Percentiles rank a stretch among this genome's conserved stretches.
Evolutionary conservation across 1,284 basidiomycete species (phyloP).

Genomic region (Rhodotorula sp.): DNA sequence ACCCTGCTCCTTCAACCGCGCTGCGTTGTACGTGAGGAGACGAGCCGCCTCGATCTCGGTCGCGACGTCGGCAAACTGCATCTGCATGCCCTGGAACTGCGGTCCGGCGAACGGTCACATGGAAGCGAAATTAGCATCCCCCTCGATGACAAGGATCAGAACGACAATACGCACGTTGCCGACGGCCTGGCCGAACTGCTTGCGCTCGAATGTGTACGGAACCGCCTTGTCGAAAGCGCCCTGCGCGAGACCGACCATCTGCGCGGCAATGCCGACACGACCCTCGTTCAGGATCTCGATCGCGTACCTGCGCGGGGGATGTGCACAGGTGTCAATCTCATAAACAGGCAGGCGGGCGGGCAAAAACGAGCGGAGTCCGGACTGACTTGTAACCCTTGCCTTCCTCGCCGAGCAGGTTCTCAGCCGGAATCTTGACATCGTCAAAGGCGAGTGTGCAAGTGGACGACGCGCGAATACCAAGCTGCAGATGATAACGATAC

Average conservation of each 20-base stretch:
- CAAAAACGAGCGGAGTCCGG: background rate
- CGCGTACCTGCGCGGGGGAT: constrained; percentile 53
- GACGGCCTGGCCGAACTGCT: constrained; percentile 89
- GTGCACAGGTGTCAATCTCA: too few species aligned
- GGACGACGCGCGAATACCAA: constrained; percentile 94
- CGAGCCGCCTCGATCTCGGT: constrained; percentile 78
- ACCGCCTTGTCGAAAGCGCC: constrained; percentile 93
- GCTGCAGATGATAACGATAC: constrained; percentile 46
- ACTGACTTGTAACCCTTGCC: constrained; percentile 89
- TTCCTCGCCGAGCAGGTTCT: constrained; percentile 89
- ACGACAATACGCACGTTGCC: constrained; percentile 54
- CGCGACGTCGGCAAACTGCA: constrained; percentile 75
- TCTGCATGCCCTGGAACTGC: constrained; percentile 91
- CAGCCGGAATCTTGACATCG: constrained; percentile 84
- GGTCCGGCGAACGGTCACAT: too few species aligned
- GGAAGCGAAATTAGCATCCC: background rate
- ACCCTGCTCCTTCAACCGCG: constrained; percentile 82
- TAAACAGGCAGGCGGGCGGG: too few species aligned
- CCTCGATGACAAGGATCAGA: background rate
- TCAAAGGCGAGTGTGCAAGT: constrained; percentile 97
- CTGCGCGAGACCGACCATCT: constrained; percentile 82
- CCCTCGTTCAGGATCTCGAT: constrained; percentile 97
- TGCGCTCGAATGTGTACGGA: constrained; percentile 87
- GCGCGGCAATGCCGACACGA: constrained; percentile 92
- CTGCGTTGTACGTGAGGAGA: constrained; percentile 93